phyloP scores from a whole-genome alignment of 805 yeast genomes.

The Teunomyces tritomae region DNA sequence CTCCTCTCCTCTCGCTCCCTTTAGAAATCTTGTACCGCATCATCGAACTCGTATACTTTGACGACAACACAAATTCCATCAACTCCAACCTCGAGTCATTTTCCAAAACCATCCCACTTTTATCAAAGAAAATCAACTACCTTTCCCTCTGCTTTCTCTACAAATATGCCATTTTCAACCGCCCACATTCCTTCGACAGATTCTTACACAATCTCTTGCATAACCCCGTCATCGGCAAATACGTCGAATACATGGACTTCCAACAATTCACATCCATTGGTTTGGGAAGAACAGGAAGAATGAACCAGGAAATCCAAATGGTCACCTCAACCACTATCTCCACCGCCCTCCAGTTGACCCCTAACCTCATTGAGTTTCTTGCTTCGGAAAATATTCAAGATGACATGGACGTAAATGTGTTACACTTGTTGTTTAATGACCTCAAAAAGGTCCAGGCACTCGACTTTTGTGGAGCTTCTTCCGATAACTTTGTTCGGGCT shows the following conservation, averaged over 20 bases:
- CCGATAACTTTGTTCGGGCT: slow-evolving; percentile 56
- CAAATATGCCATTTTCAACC: slow-evolving; percentile 68
- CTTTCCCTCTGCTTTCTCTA: slow-evolving; percentile 58
- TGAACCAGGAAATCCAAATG: slow-evolving; percentile 91
- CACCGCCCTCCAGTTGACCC: slow-evolving; percentile 58
- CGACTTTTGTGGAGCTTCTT: slow-evolving; percentile 88
- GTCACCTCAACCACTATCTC: slow-evolving; percentile 73
- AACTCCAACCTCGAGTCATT: slow-evolving; percentile 52
- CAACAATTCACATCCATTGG: slow-evolving; percentile 88
- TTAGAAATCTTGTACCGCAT: slow-evolving; percentile 55
- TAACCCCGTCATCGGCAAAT: slow-evolving; percentile 49
- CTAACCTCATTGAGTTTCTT: slow-evolving; percentile 72
- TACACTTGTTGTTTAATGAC: slow-evolving; percentile 52
- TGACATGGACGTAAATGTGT: slow-evolving; percentile 64
- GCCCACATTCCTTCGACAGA: slow-evolving; percentile 76
- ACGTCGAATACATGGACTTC: slow-evolving; percentile 77
- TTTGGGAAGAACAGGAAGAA: slow-evolving; percentile 80
- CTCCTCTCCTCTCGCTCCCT: slow-evolving; percentile 39
- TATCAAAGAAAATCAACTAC: slow-evolving; percentile 57
- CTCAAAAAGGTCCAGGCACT: slow-evolving; percentile 60
- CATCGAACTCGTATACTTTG: slow-evolving; percentile 54
- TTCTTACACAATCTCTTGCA: slow-evolving; percentile 55
- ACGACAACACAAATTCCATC: slow-evolving; percentile 50
- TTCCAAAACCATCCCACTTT: slow-evolving; percentile 50
- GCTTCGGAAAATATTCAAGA: slow-evolving; percentile 84